Evolutionary conservation across 2,329 filamentous ascomycete species (phyloP).

Genomic region (Aspergillus brasiliensis): DNA sequence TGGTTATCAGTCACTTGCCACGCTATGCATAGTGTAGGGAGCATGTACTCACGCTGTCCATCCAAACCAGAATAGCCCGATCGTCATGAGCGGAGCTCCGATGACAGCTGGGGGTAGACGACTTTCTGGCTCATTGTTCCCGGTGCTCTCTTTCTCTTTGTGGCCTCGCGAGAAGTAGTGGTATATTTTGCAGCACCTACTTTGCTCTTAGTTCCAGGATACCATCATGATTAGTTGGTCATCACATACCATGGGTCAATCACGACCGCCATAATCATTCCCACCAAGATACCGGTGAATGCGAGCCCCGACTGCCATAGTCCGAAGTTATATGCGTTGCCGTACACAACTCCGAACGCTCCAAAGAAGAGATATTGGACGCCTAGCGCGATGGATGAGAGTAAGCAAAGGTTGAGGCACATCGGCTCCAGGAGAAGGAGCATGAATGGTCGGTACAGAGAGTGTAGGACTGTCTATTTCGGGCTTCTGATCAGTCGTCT

Average conservation of each 20-base stretch:
- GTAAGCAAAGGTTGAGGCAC: conserved; percentile 74
- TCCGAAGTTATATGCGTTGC: conserved; percentile 70
- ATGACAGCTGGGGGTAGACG: conserved; percentile 70
- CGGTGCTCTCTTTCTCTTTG: neutral
- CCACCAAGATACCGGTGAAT: conserved; percentile 59
- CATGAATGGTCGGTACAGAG: conserved; percentile 68
- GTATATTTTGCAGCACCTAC: conserved; percentile 1
- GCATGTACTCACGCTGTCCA: conserved; percentile 69
- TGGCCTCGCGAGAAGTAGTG: neutral
- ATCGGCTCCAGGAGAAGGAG: conserved; percentile 79
- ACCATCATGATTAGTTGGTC: neutral
- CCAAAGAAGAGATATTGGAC: conserved; percentile 87
- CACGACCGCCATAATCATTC: conserved; percentile 46
- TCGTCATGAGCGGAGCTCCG: conserved; percentile 71
- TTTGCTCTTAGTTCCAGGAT: neutral
- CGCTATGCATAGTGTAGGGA: neutral
- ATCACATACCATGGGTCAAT: neutral
- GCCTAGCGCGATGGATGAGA: conserved; percentile 76
- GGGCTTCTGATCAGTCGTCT: neutral
- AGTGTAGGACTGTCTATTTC: conserved; percentile 30
- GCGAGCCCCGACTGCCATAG: conserved; percentile 74
- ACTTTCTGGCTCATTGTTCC: conserved; percentile 69
- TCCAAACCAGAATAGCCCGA: conserved; percentile 81
- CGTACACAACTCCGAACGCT: conserved; percentile 76
- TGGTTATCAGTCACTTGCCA: neutral